Conservation (phyloP, 2,329 filamentous ascomycete species). For the Phialophora expanda region DNA sequence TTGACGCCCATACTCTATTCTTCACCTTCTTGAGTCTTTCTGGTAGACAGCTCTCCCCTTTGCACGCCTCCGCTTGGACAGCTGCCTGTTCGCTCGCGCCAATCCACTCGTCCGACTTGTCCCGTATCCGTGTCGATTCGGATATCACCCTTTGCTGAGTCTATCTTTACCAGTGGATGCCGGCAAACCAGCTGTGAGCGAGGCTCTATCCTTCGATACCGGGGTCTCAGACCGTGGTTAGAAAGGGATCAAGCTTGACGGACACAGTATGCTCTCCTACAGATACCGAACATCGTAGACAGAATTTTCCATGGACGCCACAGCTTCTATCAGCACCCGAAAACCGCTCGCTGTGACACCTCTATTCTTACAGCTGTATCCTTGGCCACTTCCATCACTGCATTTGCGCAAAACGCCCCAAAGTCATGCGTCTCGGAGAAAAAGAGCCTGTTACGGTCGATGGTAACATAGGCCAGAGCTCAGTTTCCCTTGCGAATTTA, state of each 20-base stretch:
- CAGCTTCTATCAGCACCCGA: constrained; percentile 19
- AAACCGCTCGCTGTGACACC: constrained; percentile 28
- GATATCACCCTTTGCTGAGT: constrained; percentile 14
- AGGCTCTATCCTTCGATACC: constrained; percentile 4
- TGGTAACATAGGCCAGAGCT: constrained; percentile 34
- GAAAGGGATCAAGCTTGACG: constrained; percentile 14
- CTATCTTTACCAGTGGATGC: constrained; percentile 12
- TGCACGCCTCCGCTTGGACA: constrained; percentile 6
- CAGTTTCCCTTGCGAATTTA: constrained; percentile 32
- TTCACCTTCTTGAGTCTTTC: constrained; percentile 2
- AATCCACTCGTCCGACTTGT: constrained; percentile 29
- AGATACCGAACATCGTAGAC: constrained; percentile 24
- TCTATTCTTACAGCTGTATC: constrained; percentile 13
- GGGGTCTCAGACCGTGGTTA: not conserved
- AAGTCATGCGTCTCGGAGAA: constrained; percentile 36
- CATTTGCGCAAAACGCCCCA: constrained; percentile 15
- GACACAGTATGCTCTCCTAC: constrained; percentile 27
- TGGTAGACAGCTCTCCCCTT: constrained; percentile 3
- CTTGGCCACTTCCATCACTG: constrained; percentile 8
- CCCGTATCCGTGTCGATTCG: constrained; percentile 23
- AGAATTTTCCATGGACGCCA: constrained; percentile 37
- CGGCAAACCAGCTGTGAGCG: constrained; percentile 5
- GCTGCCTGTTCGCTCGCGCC: constrained; percentile 7
- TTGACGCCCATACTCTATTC: constrained; percentile 3
- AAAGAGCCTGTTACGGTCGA: constrained; percentile 35